Base-by-base conservation (phyloP, 2,329 filamentous ascomycete species). In the Helotiales sp. region DNA sequence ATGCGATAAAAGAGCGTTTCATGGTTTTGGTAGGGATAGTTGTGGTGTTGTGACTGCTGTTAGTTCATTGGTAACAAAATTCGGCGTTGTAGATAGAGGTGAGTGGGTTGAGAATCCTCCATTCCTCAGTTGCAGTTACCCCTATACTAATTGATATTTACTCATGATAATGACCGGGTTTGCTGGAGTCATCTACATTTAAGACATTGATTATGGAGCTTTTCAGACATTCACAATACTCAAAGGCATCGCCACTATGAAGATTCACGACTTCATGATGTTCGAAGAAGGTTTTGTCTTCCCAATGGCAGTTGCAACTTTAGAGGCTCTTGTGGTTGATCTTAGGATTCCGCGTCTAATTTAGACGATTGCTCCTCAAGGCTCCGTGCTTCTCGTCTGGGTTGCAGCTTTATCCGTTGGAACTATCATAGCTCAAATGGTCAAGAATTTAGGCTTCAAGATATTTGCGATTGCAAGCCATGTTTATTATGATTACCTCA, bases 151-250 rank as follows among this genome's bases (percentile, higher is more conserved):
- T 3, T 17, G 0, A 26, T 6, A 3, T 11, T 8, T 22, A 2
- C 6, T 22, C 30, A 6, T 11, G 40, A 24, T 15, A 75, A 85
- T 73, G 83, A 85, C 69, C 82, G 85, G 72, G 2, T 73, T 71
- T 43, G 67, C 43, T 17, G 67, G 76, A 75, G 6, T 86, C 86
- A 71, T 85, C 83, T 59, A 73, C 34, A 73, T 70, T 17, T 58
- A 71, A 1, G 83, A 70, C 76, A 79, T 59, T 17, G 73, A 63
- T 67, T 71, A 59, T 73, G 69, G 45, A 75, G 78, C 70, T 1
- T 84, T 83, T 54, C 82, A 84, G 63, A 79, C 82, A 49, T 72
- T 72, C 0, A 82, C 78, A 2, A 72, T 84, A 11, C 74, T 84
- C 2, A 79, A 79, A 2, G 82, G 79, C 74, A 78, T 80, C 65